These are phyloP conservation scores for Zychaea mexicana DNA, from an alignment of 371 early-diverging fungal species.

Conservation along the genomic window DNA sequence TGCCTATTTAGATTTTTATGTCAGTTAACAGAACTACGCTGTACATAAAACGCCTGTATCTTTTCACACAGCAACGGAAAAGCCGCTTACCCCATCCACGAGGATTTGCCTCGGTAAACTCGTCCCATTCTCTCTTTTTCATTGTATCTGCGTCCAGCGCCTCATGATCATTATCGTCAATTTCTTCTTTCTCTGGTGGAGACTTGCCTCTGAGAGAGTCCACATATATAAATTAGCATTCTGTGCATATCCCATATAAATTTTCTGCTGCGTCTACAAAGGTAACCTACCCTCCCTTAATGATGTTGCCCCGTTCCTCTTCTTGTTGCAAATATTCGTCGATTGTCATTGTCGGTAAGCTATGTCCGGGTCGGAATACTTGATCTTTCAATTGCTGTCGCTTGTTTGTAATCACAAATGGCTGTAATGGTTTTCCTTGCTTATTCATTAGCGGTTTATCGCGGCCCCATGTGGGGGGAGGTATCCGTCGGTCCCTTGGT, in stretches of 20 bases:
- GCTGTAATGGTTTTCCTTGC: conserved; percentile 77
- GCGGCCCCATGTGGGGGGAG: conserved; percentile 34
- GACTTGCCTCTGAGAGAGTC: conserved; percentile 40
- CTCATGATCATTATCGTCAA: conserved; percentile 82
- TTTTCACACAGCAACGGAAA: not conserved
- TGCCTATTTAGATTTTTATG: conserved; percentile 16
- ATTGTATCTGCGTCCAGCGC: conserved; percentile 82
- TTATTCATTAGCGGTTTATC: conserved; percentile 59
- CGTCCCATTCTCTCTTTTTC: conserved; percentile 90
- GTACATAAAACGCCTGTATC: not conserved
- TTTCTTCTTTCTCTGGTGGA: conserved; percentile 61
- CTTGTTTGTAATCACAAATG: conserved; percentile 87
- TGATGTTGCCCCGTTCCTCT: conserved; percentile 84
- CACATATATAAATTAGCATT: not conserved
- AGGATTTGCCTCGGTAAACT: conserved; percentile 92
- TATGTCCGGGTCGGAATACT: conserved; percentile 89
- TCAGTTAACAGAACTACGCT: not conserved
- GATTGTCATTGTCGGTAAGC: conserved; percentile 95
- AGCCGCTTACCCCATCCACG: conserved; percentile 87
- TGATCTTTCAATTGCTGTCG: conserved; percentile 72
- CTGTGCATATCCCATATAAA: conserved; percentile 6
- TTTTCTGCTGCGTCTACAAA: too few species aligned
- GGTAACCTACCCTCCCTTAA: conserved; percentile 81
- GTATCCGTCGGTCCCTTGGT: conserved; percentile 18
- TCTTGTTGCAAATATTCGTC: conserved; percentile 94